These are phyloP conservation scores for Craspedostauros australis DNA, from an alignment of 108 stramenopile species.

Conservation along the genomic window DNA sequence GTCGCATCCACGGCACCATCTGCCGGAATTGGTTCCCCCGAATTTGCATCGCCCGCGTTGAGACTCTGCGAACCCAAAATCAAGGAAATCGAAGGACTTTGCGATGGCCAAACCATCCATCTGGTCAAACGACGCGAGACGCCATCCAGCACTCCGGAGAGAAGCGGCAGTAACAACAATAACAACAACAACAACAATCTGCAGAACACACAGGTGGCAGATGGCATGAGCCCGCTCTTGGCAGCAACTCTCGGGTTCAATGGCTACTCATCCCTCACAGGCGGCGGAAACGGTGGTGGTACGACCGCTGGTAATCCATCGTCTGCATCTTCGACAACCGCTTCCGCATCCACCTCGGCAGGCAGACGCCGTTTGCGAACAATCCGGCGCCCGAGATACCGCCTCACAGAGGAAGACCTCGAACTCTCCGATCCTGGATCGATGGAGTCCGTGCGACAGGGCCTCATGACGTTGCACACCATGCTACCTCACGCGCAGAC, in stretches of 20 bases:
- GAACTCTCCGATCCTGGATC: conserved; percentile 58
- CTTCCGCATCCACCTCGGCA: conserved; percentile 1
- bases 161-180: not conserved
- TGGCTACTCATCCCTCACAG: no score
- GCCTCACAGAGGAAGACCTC: conserved; percentile 60
- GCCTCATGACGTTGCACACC: conserved; percentile 89
- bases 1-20: not conserved
- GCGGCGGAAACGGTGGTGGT: no score
- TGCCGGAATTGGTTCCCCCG: no score
- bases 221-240: no score
- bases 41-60: no score
- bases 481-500: conserved; percentile 47
- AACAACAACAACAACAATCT: not conserved
- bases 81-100: conserved; percentile 67
- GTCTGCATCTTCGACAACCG: not conserved
- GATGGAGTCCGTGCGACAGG: conserved; percentile 91
- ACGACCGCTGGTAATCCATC: no score
- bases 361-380: not conserved
- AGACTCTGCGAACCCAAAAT: conserved; percentile 24
- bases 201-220: not conserved
- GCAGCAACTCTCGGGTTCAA: no score
- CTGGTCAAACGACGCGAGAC: conserved; percentile 53
- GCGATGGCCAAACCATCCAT: conserved; percentile 84
- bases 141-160: not conserved
- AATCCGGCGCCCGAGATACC: conserved; percentile 37